Conservation (phyloP, 2,329 filamentous ascomycete species). For the Pseudohalonectria lignicola region DNA sequence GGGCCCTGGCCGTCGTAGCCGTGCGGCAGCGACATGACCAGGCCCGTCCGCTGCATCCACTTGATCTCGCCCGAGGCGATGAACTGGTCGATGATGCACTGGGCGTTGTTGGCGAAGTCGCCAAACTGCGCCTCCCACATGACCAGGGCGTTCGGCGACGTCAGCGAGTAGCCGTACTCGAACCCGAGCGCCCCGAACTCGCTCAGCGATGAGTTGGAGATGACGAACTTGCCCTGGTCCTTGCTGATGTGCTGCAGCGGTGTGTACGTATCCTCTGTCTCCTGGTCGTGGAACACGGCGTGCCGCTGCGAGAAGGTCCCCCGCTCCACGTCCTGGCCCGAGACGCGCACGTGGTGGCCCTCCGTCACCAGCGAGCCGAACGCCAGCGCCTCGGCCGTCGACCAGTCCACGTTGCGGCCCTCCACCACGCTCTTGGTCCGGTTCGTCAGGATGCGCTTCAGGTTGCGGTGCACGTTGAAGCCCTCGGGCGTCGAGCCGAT, state of each 20-base stretch:
- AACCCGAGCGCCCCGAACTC: conserved; percentile 74
- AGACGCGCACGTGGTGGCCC: conserved; percentile 94
- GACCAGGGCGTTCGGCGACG: conserved; percentile 90
- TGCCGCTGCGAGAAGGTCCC: conserved; percentile 98
- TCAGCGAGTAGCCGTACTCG: conserved; percentile 96
- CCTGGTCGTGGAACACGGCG: conserved; percentile 94
- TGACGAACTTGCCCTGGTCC: conserved; percentile 91
- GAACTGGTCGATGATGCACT: conserved; percentile 98
- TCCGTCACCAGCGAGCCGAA: conserved; percentile 87
- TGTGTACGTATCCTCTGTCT: conserved; percentile 85
- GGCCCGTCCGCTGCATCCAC: conserved; percentile 95
- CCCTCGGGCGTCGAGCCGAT: conserved; percentile 72
- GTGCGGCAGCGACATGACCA: conserved; percentile 93
- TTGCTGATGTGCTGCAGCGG: conserved; percentile 81
- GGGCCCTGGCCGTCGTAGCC: conserved; percentile 97
- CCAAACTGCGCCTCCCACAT: conserved; percentile 99
- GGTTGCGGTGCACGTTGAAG: conserved; percentile 85
- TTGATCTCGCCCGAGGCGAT: conserved; percentile 95
- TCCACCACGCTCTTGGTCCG: conserved; percentile 87
- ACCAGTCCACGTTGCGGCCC: conserved; percentile 94
- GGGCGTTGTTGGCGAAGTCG: conserved; percentile 98
- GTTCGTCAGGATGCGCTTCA: conserved; percentile 88
- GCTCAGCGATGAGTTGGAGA: conserved; percentile 84
- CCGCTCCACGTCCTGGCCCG: conserved; percentile 97
- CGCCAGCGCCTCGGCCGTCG: conserved; percentile 89